Evolutionary conservation across 148 eudicot genomes (phyloP), one percentile per base, ranked within the genome.

Genomic region (Vaccinium myrtillus): DNA sequence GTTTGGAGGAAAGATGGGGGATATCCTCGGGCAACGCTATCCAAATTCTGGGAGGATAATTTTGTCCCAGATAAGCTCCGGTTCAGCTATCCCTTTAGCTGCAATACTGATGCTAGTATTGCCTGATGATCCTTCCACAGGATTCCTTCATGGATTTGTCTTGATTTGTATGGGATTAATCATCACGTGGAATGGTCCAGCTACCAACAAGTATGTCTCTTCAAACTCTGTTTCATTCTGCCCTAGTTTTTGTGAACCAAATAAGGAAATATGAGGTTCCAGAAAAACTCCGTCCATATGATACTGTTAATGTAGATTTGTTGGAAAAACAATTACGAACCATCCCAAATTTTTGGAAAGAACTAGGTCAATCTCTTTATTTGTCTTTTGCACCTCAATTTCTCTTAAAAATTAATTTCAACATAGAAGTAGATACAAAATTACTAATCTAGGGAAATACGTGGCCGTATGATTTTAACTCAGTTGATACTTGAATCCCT

Each of bases 1-100:
- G 61, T 91, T 93, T 87, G 99, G 99, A 7, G 99, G 99, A 23
- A 92, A 85, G 81, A 87, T 96, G 91, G 99, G 98, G 50, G 99
- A 96, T 84, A 25, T 87, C n/a, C 90, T 96, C 67, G 87, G 97
- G 7, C 80, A 56, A 70, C 88, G 75, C 11, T 87, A 91, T 25
- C 98, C 99, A 32, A 90, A 96, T 83, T 71, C 93, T 12, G 99
- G 99, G 43, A 90, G 99, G 84, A 93, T 94, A 50, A 89, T 93
- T 39, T 76, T 94, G 77, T 93, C 99, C 8, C 99, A 96, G 90
- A 93, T 96, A 51, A 96, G 99, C 61, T 85, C 98, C 5, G 93
- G 91, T 30, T 94, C 95, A 14, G 97, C 91, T 23, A 91, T 94
- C 73, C 99, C 99, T 8, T 84, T 94, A 56, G 95, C 98, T 25